Base-by-base conservation (phyloP, 2,329 filamentous ascomycete species). In the Zopfia rhizophila region DNA sequence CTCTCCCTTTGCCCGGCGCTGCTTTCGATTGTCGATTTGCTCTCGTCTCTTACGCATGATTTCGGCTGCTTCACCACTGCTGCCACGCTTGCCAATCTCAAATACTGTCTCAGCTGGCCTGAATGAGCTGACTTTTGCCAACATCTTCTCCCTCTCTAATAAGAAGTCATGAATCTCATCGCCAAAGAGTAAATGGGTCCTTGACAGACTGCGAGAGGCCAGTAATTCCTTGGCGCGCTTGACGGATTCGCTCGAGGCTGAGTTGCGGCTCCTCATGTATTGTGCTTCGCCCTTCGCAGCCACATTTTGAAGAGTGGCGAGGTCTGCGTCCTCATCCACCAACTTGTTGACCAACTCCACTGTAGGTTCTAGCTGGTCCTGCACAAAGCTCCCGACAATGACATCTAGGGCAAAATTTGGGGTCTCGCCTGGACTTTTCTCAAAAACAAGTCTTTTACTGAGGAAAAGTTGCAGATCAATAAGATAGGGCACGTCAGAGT, bases 61-160 rank as follows among this genome's bases (percentile, higher is more conserved):
- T 51, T 91, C 87, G 2, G 87, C 88, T 5, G 88, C 87, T 65
- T 88, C 85, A 28, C 62, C 64, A 36, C 78, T 78, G 2, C 78
- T 79, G 55, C 86, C 88, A 50, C 86, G 83, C 58, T 87, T 85
- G 5, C 89, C 89, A 53, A 97, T 87, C 72, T 99, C 94, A 60
- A 99, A 99, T n/a, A 99, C 90, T 0, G 93, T 97, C 72, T 99
- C 94, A 30, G 87, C 81, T 0, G 95, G 94, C 59, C 90, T 85
- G 75, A 94, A 99, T 2, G 88, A 88, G 61, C 90, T 92, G 45
- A 99, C 90, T 47, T 87, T 84, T 22, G 91, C 90, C 21, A 99
- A 78, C 90, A 99, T 96, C 38, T 88, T 86, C 36, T 91, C 85
- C 22, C 92, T 84, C 36, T 90, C 86, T 48, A 82, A 77, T 44